Evolutionary conservation across 1,139 yeast genomes (phyloP).

Genomic region (Chernovozyma aurita): DNA sequence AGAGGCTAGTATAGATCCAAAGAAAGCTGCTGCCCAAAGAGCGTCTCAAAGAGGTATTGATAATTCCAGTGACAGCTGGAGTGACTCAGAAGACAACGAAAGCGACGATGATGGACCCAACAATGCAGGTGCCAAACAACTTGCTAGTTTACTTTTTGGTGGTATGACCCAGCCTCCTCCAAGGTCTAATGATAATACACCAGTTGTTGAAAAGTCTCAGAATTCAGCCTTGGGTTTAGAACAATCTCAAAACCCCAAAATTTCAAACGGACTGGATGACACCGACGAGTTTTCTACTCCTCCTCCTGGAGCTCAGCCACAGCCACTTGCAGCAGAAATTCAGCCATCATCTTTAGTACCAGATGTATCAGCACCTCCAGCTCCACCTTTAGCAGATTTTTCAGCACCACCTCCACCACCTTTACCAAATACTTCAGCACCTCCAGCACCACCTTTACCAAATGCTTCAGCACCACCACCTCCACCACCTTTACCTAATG

Average conservation of each 20-base stretch:
- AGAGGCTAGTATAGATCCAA: conserved; percentile 39
- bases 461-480: conserved; percentile 18
- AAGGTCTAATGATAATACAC: conserved; percentile 13
- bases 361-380: conserved; percentile 7
- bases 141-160: conserved; percentile 60
- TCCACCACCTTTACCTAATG: conserved; percentile 25
- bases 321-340: conserved; percentile 16
- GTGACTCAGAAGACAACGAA: conserved; percentile 50
- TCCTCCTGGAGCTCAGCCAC: conserved; percentile 14
- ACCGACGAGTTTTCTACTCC: conserved; percentile 10
- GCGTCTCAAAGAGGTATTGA: conserved; percentile 58
- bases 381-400: conserved; percentile 9
- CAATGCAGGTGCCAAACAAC: conserved; percentile 55
- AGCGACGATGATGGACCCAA: conserved; percentile 44
- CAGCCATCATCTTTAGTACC: conserved; percentile 12
- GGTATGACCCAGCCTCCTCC: conserved; percentile 50
- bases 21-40: conserved; percentile 60
- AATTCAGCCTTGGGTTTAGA: not conserved
- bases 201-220: conserved; percentile 2
- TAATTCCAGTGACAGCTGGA: conserved; percentile 50
- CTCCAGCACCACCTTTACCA: conserved; percentile 22
- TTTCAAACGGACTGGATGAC: conserved; percentile 4
- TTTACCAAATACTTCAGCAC: conserved; percentile 10
- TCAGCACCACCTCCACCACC: conserved; percentile 17
- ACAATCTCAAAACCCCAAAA: conserved; percentile 10